Evolutionary conservation across 225 moss, liverwort and hornwort species (phyloP), one percentile per base, ranked within the genome.

Genomic region (Thuidium tamariscinum): DNA sequence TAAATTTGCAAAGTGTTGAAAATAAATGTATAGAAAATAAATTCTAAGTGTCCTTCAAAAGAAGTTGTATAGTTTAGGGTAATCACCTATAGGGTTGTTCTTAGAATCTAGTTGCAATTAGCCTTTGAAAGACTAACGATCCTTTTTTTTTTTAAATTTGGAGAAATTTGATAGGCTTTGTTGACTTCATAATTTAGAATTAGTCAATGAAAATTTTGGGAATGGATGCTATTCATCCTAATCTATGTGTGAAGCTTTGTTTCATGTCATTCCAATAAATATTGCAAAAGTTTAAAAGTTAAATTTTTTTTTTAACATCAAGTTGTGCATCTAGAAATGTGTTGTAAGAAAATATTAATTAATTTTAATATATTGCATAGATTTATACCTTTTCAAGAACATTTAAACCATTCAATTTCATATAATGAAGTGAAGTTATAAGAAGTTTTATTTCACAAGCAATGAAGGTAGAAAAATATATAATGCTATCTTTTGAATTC

Each of bases 51-150:
- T 2, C 2, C 1, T 25, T 68, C 7, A 25, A 10, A 23, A 39
- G 39, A 39, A 4, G 13, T 68, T 36, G 21, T 66, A 12, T 36
- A n/a, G 1, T 20, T 20, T 20, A 65, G 64, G 9, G n/a, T n/a
- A n/a, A n/a, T n/a, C n/a, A n/a, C n/a, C n/a, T n/a, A n/a, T n/a
- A n/a, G n/a, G n/a, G n/a, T n/a, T n/a, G n/a, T n/a, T n/a, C n/a
- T n/a, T n/a, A n/a, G n/a, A n/a, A n/a, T n/a, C n/a, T n/a, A n/a
- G n/a, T n/a, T n/a, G n/a, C n/a, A n/a, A n/a, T 66, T 37, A 12
- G 11, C 3, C 1, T 2, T 3, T 66, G 6, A 12, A 21, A 0
- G 4, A 39, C 2, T 13, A 37, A 37, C 0, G 4, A 37, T 1
- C 37, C 2, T 20, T 1, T 11, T 21, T 6, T 9, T 0, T 18